Evolutionary conservation across 306 rosid species (phyloP).

Genomic region (Cicer yamashitae): DNA sequence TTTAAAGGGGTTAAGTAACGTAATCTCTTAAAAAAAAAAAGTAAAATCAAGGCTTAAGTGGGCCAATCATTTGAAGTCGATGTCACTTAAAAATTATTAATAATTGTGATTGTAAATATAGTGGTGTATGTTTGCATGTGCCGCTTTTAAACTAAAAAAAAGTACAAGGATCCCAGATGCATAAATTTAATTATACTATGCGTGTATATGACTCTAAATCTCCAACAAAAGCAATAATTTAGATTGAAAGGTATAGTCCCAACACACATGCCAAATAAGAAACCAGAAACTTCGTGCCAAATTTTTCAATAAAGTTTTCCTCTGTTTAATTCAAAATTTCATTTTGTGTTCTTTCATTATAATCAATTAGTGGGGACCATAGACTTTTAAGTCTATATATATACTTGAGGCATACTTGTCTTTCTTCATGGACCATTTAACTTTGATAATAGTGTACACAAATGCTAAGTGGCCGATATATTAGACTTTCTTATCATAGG

Average conservation of each 20-base stretch:
- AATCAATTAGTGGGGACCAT: constrained; percentile 52
- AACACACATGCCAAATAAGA: constrained; percentile 42
- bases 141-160: constrained; percentile 26
- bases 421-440: constrained; percentile 50
- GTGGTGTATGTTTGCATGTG: constrained; percentile 45
- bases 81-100: constrained; percentile 35
- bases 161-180: constrained; percentile 35
- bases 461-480: constrained; percentile 47
- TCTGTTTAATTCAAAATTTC: neutral
- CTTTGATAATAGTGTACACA: constrained; percentile 45
- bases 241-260: constrained; percentile 46
- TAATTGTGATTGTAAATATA: constrained; percentile 25
- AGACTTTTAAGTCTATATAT: constrained; percentile 39
- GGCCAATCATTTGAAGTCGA: constrained; percentile 31
- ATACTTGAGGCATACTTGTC: constrained; percentile 45
- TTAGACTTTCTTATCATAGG: constrained; percentile 51
- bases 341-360: constrained; percentile 19
- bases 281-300: constrained; percentile 39
- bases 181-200: constrained; percentile 14
- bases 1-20: too few relatives aligned
- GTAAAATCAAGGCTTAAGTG: constrained; percentile 1
- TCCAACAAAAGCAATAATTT: constrained; percentile 42
- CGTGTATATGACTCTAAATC: constrained; percentile 39
- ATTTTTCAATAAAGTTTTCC: constrained; percentile 33
- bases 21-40: too few relatives aligned